Conservation (phyloP, 2,329 filamentous ascomycete species). For the Daldinia sp. region DNA sequence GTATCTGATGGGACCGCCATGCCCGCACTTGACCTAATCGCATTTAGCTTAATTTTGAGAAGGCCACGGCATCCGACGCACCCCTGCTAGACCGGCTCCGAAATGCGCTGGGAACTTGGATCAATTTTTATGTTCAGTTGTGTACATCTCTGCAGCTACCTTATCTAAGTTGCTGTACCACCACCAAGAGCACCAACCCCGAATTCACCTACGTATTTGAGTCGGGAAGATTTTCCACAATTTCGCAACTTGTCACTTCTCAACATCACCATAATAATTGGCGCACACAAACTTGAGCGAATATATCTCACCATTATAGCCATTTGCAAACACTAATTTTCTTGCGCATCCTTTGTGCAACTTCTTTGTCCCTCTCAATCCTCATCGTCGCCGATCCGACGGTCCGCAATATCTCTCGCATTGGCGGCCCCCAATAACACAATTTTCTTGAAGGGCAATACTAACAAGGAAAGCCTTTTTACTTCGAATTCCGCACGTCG, state of each 20-base stretch:
- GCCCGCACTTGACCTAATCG: slow-evolving; percentile 12
- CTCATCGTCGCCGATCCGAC: slow-evolving; percentile 15
- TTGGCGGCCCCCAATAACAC: slow-evolving; percentile 11
- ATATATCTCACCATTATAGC: slow-evolving; percentile 1
- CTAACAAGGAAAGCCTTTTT: slow-evolving; percentile 6
- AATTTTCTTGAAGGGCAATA: slow-evolving; percentile 14
- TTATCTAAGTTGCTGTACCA: slow-evolving; percentile 13
- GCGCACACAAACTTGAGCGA: slow-evolving; percentile 7
- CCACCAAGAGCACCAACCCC: slow-evolving; percentile 16
- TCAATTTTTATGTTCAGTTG: slow-evolving; percentile 2
- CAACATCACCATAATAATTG: slow-evolving; percentile 18
- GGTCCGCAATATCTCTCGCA: slow-evolving; percentile 36
- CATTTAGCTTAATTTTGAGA: neutral
- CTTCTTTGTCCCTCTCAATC: slow-evolving; percentile 26
- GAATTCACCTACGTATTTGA: slow-evolving; percentile 37
- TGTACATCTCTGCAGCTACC: neutral
- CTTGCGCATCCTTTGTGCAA: slow-evolving; percentile 18
- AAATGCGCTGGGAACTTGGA: slow-evolving; percentile 30
- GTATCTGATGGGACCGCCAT: neutral
- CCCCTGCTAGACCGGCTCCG: slow-evolving; percentile 37
- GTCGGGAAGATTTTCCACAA: slow-evolving; percentile 40
- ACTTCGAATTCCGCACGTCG: slow-evolving; percentile 23
- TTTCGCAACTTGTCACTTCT: slow-evolving; percentile 28
- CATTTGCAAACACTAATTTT: neutral
- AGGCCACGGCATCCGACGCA: slow-evolving; percentile 18